Evolutionary conservation across 1,284 basidiomycete genomes (phyloP).

Genomic region (Trichosporon sp.): DNA sequence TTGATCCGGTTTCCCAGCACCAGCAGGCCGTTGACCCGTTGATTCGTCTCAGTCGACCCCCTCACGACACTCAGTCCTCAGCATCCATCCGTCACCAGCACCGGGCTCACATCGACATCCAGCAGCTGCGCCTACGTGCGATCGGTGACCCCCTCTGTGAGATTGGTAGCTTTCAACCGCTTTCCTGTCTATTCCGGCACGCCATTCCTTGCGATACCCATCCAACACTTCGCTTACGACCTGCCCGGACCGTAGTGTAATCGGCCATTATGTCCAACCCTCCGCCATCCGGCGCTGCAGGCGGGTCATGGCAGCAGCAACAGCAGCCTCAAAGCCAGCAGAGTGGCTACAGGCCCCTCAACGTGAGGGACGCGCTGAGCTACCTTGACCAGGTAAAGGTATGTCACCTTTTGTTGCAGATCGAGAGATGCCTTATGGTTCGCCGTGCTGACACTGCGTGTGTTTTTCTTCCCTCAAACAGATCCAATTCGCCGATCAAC

Average conservation of each 20-base stretch:
- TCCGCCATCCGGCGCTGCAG: conserved; percentile 27
- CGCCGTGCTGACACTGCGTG: conserved; percentile 16
- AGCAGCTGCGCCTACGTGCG: conserved; percentile 15
- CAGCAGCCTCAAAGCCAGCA: conserved; percentile 23
- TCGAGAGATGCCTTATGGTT: neutral
- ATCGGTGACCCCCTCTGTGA: neutral
- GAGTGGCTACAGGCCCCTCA: conserved; percentile 51
- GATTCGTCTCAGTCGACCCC: conserved; percentile 1
- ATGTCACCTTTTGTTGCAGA: conserved; percentile 34
- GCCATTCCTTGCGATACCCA: neutral
- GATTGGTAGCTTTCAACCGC: neutral
- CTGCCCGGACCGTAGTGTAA: neutral
- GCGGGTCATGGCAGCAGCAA: conserved; percentile 25
- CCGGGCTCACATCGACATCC: conserved; percentile 12
- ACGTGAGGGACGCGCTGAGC: conserved; percentile 80
- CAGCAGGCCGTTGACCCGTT: conserved; percentile 15
- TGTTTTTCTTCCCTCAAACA: conserved; percentile 30
- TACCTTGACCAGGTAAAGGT: conserved; percentile 95
- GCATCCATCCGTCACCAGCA: conserved; percentile 11
- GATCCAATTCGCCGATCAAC: conserved; percentile 84
- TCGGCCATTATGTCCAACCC: conserved; percentile 30
- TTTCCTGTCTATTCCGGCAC: conserved; percentile 2
- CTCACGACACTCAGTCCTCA: conserved; percentile 12
- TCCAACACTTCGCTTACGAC: conserved; percentile 8
- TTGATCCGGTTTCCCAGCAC: conserved; percentile 1